Percentiles rank a stretch among this genome's conserved stretches.
Evolutionary conservation across 495 filamentous ascomycete species (phyloP).

Genomic region (Cercophora samala): DNA sequence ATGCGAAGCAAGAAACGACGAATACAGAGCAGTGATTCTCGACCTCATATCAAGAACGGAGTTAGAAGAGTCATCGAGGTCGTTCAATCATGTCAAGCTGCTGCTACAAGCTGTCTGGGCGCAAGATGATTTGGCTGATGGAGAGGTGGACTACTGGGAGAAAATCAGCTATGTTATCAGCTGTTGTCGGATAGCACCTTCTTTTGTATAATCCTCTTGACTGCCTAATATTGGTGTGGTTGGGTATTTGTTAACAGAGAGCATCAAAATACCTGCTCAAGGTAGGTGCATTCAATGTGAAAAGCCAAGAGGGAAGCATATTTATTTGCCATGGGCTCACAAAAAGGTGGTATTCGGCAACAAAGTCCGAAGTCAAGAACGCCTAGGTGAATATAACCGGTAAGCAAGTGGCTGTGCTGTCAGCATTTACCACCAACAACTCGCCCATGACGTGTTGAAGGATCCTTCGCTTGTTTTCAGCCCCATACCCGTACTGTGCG

Average conservation of each 20-base stretch:
- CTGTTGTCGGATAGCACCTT: conserved; percentile 30
- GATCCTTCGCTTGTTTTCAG: neutral
- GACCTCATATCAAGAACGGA: conserved; percentile 34
- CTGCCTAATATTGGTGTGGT: no score
- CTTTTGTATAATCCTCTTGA: conserved; percentile 23
- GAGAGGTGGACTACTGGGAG: conserved; percentile 32
- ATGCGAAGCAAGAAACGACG: conserved; percentile 38
- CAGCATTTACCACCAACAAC: neutral
- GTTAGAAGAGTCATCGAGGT: conserved; percentile 24
- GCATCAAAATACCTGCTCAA: no score
- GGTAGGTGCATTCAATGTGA: neutral
- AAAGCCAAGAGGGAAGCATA: neutral
- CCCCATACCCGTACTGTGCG: no score
- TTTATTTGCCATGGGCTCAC: no score
- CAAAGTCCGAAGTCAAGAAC: neutral
- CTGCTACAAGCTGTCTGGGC: conserved; percentile 38
- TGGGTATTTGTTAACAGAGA: no score
- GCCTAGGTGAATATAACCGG: neutral
- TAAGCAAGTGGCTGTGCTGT: neutral
- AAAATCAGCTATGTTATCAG: conserved; percentile 32
- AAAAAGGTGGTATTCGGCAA: neutral
- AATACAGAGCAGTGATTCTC: conserved; percentile 32
- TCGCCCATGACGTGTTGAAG: no score
- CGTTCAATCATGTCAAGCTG: conserved; percentile 27
- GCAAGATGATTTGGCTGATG: conserved; percentile 39